Base-by-base conservation (phyloP, 768 basidiomycete genomes). In the Russula earlei region DNA sequence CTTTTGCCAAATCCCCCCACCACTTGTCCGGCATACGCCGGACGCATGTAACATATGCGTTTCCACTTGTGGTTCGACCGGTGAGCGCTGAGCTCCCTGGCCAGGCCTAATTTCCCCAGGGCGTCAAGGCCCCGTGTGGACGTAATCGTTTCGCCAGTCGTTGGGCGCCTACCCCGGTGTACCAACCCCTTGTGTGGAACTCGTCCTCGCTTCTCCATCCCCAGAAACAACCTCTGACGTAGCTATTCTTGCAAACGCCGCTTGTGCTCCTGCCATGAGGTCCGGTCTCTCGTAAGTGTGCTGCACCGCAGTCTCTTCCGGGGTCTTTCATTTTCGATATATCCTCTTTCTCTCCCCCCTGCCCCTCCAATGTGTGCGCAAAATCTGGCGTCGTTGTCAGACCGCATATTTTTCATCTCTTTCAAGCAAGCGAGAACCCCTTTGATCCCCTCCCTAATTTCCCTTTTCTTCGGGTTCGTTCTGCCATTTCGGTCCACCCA, bases 181-280 rank as follows among this genome's bases (percentile, higher is more conserved):
- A 19, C 34, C 22, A 33, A 38, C 47, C 6, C 38, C 41, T 54
- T 49, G 41, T 37, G 20, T 44, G 36, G 57, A 54, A 49, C 48
- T 20, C 19, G 17, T 22, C 17, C 27, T 31, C 46, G 46, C 50
- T 40, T 33, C 53, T 40, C 22, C 4, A 33, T 56, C 45, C 38
- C 27, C 45, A 41, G 56, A 52, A n/a, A 50, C 44, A 42, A 29
- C 34, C 47, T 49, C 56, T 58, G 57, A 58, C 57, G 57, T 58
- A 58, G 57, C 52, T 46, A 40, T 33, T 27, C 19, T 31, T n/a
- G 41, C 52, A 40, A 54, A 49, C 52, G 52, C 57, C 47, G 52
- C 36, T n/a, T 25, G 22, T n/a, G 27, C 34, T 36, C 40, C 25
- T 25, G 41, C 33, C 46, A 49, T 38, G 57, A 58, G 57, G 52